Base-by-base conservation (phyloP, 1,284 basidiomycete species). In the Anthracocystis panici-leucophaei region DNA sequence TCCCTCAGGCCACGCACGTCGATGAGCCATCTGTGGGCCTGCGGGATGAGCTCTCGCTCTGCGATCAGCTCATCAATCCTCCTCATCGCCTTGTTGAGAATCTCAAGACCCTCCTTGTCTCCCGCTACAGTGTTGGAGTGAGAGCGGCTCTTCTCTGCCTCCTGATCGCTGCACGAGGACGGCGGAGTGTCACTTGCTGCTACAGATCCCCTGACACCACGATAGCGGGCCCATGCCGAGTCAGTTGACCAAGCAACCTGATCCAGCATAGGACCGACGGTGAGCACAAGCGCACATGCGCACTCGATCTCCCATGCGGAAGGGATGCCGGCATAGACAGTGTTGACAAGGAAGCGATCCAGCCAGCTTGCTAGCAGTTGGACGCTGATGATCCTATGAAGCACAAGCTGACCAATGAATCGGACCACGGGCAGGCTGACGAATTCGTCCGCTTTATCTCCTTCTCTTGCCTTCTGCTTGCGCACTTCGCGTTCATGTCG, bases 241-340 rank as follows among this genome's bases (percentile, higher is more conserved):
- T 38, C 35, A 38, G 35, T 14, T 38, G 35, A 38, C 11, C 11
- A 14, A 38, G 35, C 35, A 16, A 38, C 35, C 5, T 54, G 49
- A 21, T 81, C 79, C 3, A 81, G 57, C 50, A 59, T 57, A 5
- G 60, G 31, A 1, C 79, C 79, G 18, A 72, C 61, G 1, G 72
- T 79, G 35, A 77, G 60, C 55, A 82, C 63, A 2, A 82, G 67
- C 8, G 77, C 77, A 53, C 79, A 82, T 9, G 67, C 79, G 48
- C 77, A 74, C 33, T 80, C 80, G 33, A 82, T 70, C 58, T 82
- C 80, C 64, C 69, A 82, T 0, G 46, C 35, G 4, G 80, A 82
- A n/a, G 80, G 80, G 7, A 82, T 65, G 29, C 62, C 77, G 10
- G 62, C 67, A 55, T 65, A 63, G 21, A 74, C 75, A 1, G 80